Evolutionary conservation across 2,329 filamentous ascomycete species (phyloP).

Genomic region (Trichoderma aggressivum): DNA sequence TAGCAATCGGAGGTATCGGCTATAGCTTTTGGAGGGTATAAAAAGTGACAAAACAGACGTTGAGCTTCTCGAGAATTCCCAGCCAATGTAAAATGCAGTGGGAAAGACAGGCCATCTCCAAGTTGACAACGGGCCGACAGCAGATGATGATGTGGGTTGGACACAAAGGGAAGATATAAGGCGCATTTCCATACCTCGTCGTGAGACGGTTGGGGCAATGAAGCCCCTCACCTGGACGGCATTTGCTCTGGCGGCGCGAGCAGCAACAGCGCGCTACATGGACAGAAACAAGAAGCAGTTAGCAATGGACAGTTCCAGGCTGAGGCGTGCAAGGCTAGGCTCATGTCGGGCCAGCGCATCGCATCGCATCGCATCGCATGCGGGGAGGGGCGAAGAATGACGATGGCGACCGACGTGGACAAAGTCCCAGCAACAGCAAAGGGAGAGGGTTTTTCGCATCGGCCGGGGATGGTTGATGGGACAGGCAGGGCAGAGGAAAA

Average conservation of each 20-base stretch:
- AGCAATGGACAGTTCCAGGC: background rate
- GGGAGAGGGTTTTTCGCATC: background rate
- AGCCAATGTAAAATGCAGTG: background rate
- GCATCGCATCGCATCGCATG: conserved; percentile 26
- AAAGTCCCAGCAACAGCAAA: background rate
- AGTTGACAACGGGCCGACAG: background rate
- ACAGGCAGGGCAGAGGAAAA: conserved; percentile 21
- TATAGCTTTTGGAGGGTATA: background rate
- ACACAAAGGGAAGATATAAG: background rate
- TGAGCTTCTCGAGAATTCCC: background rate
- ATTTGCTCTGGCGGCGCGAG: conserved; percentile 41
- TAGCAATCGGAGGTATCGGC: conserved; percentile 14
- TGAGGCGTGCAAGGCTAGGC: background rate
- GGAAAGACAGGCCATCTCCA: background rate
- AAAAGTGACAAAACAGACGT: background rate
- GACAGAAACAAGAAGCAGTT: background rate
- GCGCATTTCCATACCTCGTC: conserved; percentile 52
- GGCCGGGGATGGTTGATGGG: background rate
- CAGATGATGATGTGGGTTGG: background rate
- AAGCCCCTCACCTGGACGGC: conserved; percentile 53
- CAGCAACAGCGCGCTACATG: conserved; percentile 39
- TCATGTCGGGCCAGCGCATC: conserved; percentile 43
- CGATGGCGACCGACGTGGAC: background rate
- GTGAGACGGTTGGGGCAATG: conserved; percentile 58
- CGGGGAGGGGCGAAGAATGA: conserved; percentile 21